A percentile compares a stretch with the other conserved stretches of the same genome.
Evolutionary conservation across 768 basidiomycete species (phyloP).

Genomic region (Russula sp.): DNA sequence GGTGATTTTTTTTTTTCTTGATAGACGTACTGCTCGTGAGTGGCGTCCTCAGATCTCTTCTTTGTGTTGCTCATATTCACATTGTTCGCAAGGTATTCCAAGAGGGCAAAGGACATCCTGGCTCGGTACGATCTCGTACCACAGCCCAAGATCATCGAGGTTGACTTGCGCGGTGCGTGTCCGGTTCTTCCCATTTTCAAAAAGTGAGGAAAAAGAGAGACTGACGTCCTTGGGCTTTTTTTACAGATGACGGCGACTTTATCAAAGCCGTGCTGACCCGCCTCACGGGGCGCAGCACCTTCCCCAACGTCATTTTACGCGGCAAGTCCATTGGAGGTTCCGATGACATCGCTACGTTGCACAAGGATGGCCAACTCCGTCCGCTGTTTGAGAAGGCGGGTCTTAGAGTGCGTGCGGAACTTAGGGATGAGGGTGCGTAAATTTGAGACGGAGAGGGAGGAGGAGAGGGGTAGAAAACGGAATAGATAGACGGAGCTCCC

Average conservation of each 20-base stretch:
- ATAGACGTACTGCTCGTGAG: conserved; percentile 72
- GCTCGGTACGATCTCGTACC: conserved; percentile 53
- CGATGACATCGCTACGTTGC: conserved; percentile 48
- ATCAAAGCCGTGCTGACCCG: conserved; percentile 62
- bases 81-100: conserved; percentile 46
- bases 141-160: conserved; percentile 62
- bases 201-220: too few species aligned
- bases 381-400: conserved; percentile 43
- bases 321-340: conserved; percentile 62
- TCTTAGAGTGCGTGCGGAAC: conserved; percentile 22
- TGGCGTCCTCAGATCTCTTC: conserved; percentile 16
- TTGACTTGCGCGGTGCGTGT: conserved; percentile 57
- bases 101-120: conserved; percentile 55
- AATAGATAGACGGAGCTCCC: neutral
- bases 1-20: neutral
- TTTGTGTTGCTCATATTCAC: neutral
- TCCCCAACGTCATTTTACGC: conserved; percentile 65
- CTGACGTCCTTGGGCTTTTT: neutral
- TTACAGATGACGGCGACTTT: conserved; percentile 49
- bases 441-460: too few species aligned
- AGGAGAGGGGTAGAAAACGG: neutral
- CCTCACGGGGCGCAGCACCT: conserved; percentile 59
- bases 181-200: neutral
- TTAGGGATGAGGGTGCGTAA: neutral
- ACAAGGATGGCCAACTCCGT: conserved; percentile 40